phyloP scores from a whole-genome alignment of 805 yeast species.

The Danielozyma ontarioensis region DNA sequence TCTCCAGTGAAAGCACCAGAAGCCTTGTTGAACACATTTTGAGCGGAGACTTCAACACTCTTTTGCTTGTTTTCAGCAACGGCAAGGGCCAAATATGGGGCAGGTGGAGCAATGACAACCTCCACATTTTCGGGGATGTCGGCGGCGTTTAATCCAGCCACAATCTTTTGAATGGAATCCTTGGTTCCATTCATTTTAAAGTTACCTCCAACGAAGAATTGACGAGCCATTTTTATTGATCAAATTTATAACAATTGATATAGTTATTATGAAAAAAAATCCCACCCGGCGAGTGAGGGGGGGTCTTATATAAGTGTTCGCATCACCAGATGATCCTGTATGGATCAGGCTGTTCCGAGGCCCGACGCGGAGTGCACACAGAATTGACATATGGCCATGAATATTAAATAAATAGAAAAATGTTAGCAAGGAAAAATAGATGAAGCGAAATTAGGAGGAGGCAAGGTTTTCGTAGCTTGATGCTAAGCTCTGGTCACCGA shows the following conservation, averaged over 20 bases:
- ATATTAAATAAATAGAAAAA: no score
- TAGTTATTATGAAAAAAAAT: not conserved
- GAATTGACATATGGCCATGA: no score
- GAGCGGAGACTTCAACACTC: constrained; percentile 81
- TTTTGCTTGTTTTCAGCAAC: constrained; percentile 61
- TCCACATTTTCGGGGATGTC: constrained; percentile 73
- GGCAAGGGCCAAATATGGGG: constrained; percentile 81
- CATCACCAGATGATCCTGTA: not conserved
- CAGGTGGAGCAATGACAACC: constrained; percentile 96
- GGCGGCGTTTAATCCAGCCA: constrained; percentile 76
- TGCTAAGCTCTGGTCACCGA: constrained; percentile 20
- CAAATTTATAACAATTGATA: constrained; percentile 2
- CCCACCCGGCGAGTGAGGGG: not conserved
- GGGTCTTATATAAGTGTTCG: not conserved
- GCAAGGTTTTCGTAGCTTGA: not conserved
- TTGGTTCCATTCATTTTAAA: constrained; percentile 97
- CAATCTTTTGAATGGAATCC: constrained; percentile 76
- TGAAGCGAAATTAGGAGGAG: no score
- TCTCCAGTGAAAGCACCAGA: constrained; percentile 99
- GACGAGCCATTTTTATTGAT: constrained; percentile 58
- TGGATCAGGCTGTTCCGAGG: not conserved
- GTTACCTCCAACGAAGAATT: constrained; percentile 98
- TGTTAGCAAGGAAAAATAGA: no score
- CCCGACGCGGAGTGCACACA: not conserved
- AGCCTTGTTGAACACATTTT: constrained; percentile 81